phyloP scores from a whole-genome alignment of 495 filamentous ascomycete genomes.

The Friedmanniomyces endolithicus region DNA sequence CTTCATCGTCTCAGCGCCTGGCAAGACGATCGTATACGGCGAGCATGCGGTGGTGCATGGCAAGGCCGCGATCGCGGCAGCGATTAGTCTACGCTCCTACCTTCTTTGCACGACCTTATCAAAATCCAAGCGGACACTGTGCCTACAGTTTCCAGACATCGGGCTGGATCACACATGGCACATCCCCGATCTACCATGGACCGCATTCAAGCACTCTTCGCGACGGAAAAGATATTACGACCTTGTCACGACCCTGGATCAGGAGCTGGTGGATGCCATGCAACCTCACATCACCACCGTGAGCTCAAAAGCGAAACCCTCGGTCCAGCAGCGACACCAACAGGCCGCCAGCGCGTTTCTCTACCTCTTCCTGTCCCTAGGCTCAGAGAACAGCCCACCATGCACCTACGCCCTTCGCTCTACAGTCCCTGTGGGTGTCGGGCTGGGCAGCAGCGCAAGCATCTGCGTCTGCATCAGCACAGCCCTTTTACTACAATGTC shows the following conservation, averaged over 20 bases:
- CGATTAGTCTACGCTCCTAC: conserved; percentile 89
- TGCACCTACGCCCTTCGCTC: conserved; percentile 86
- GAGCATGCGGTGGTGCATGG: conserved; percentile 95
- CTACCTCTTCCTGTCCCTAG: conserved; percentile 83
- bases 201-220: conserved; percentile 56
- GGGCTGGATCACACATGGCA: conserved; percentile 79
- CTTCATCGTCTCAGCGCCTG: conserved; percentile 95
- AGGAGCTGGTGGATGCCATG: conserved; percentile 62
- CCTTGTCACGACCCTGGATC: conserved; percentile 70
- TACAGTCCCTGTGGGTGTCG: conserved; percentile 84
- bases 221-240: conserved; percentile 93
- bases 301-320: conserved; percentile 47
- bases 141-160: conserved; percentile 78
- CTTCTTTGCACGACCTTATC: conserved; percentile 83
- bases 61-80: conserved; percentile 87
- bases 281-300: conserved; percentile 60
- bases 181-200: conserved; percentile 81
- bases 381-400: conserved; percentile 55
- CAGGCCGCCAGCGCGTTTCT: conserved; percentile 72
- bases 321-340: conserved; percentile 66
- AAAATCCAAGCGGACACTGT: conserved; percentile 72
- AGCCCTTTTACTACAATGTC: conserved; percentile 76
- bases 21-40: conserved; percentile 93
- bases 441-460: conserved; percentile 83
- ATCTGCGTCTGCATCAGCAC: conserved; percentile 81